phyloP scores from a whole-genome alignment of 2,329 filamentous ascomycete species.

The Onygenales sp. region DNA sequence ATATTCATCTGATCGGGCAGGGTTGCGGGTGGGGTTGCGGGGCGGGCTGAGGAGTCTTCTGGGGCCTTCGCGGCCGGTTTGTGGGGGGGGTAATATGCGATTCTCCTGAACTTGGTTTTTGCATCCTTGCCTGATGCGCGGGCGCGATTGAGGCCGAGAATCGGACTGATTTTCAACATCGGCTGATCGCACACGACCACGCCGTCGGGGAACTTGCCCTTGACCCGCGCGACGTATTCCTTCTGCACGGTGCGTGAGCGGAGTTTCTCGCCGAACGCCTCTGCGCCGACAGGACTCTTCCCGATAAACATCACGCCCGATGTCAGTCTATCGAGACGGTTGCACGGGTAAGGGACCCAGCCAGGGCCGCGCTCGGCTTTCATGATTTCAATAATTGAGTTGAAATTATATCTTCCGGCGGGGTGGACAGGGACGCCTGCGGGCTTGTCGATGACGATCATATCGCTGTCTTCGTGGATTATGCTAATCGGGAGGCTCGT shows the following conservation, averaged over 20 bases:
- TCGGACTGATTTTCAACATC: slow-evolving; percentile 87
- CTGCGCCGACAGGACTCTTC: slow-evolving; percentile 73
- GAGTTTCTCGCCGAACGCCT: slow-evolving; percentile 67
- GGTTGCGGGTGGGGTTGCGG: slow-evolving; percentile 8
- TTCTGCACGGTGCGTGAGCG: slow-evolving; percentile 76
- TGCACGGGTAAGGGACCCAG: slow-evolving; percentile 65
- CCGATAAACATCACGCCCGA: slow-evolving; percentile 98
- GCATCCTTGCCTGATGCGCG: slow-evolving; percentile 85
- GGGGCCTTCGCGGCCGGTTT: slow-evolving; percentile 14
- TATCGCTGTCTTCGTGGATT: slow-evolving; percentile 82
- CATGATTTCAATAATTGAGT: slow-evolving; percentile 90
- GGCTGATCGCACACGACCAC: slow-evolving; percentile 89
- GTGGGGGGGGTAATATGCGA: slow-evolving; percentile 77
- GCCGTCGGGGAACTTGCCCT: slow-evolving; percentile 82
- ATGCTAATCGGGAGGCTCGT: slow-evolving; percentile 69
- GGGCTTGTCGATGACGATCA: slow-evolving; percentile 96
- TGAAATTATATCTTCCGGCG: slow-evolving; percentile 90
- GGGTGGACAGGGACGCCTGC: slow-evolving; percentile 92
- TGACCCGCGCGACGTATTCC: slow-evolving; percentile 87
- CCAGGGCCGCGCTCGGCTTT: slow-evolving; percentile 57
- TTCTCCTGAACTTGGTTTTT: slow-evolving; percentile 77
- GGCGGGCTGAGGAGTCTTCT: neutral
- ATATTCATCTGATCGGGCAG: slow-evolving; percentile 13
- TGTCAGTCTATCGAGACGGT: slow-evolving; percentile 85
- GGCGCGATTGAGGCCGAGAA: slow-evolving; percentile 89